A percentile compares a stretch with the other conserved stretches of the same genome.
These are phyloP conservation scores for Phaeosphaeriaceae sp. DNA, from an alignment of 2,329 filamentous ascomycete genomes.

Conservation along the genomic window DNA sequence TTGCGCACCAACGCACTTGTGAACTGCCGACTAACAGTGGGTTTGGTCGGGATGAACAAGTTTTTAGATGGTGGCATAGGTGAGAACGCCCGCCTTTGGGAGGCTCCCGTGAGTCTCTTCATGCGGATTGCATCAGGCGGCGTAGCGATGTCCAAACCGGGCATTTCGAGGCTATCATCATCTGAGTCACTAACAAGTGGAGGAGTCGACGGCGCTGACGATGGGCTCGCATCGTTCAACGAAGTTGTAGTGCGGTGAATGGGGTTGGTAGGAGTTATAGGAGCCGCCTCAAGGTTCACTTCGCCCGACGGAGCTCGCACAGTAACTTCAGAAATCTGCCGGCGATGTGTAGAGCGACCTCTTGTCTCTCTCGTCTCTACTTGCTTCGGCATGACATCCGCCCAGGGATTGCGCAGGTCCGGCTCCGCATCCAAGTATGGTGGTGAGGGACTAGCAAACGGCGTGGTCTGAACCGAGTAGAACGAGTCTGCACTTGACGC, in stretches of 20 bases:
- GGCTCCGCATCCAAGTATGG: slow-evolving; percentile 40
- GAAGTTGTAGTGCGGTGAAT: slow-evolving; percentile 24
- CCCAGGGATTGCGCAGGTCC: slow-evolving; percentile 39
- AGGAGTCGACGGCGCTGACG: slow-evolving; percentile 52
- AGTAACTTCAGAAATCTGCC: slow-evolving; percentile 47
- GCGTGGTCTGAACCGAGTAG: slow-evolving; percentile 40
- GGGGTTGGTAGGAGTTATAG: slow-evolving; percentile 31
- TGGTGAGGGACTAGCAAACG: slow-evolving; percentile 36
- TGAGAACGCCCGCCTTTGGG: slow-evolving; percentile 66
- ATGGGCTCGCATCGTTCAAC: slow-evolving; percentile 28
- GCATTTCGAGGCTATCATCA: slow-evolving; percentile 51
- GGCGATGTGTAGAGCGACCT: slow-evolving; percentile 42
- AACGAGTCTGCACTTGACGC: slow-evolving; percentile 48
- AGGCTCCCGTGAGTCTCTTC: slow-evolving; percentile 58
- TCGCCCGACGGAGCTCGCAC: slow-evolving; percentile 34
- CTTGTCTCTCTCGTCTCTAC: slow-evolving; percentile 27
- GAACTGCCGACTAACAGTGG: slow-evolving; percentile 45
- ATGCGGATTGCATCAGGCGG: slow-evolving; percentile 48
- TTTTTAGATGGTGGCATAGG: slow-evolving; percentile 73
- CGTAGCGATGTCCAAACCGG: slow-evolving; percentile 48
- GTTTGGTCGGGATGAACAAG: slow-evolving; percentile 63
- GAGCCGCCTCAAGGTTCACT: slow-evolving; percentile 15
- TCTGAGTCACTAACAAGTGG: slow-evolving; percentile 54
- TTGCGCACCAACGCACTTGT: slow-evolving; percentile 73
- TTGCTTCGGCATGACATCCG: slow-evolving; percentile 13